These are phyloP conservation scores for Pseudopediastrum boryanum DNA, from an alignment of 139 green algal genomes.

Conservation along the genomic window DNA sequence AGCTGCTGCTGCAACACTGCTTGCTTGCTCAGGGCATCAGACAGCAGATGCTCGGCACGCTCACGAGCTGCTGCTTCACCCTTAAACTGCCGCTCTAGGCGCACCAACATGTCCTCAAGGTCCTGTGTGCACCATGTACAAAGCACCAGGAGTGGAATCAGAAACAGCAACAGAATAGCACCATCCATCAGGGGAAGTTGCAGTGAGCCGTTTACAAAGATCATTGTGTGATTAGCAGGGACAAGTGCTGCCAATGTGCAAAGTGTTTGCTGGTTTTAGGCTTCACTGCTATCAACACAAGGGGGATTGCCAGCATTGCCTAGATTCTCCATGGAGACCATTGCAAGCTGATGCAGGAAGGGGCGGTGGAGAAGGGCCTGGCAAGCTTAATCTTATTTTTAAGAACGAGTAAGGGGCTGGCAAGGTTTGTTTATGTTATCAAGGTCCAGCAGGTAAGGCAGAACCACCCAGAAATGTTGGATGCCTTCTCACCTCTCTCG, in stretches of 20 bases:
- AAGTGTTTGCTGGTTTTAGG: background rate
- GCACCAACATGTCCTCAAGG: conserved; percentile 87
- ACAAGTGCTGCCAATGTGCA: background rate
- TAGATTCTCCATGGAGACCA: background rate
- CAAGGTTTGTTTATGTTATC: background rate
- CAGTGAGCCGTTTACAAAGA: background rate
- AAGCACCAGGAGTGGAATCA: background rate
- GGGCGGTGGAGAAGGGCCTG: background rate
- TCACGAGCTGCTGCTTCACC: conserved; percentile 51
- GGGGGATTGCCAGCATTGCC: background rate
- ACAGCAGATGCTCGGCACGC: conserved; percentile 65
- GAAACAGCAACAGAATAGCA: background rate
- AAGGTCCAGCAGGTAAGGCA: background rate
- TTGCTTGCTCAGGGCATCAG: conserved; percentile 55
- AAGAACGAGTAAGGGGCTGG: background rate
- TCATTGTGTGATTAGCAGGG: background rate
- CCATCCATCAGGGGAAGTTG: background rate
- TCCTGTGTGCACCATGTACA: conserved; percentile 42
- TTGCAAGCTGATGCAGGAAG: background rate
- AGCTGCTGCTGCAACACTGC: conserved; percentile 52
- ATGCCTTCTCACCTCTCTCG: conserved; percentile 26
- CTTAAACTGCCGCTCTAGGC: conserved; percentile 87
- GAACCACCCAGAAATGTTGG: background rate
- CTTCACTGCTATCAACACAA: background rate
- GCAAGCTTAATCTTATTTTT: background rate